Percentiles rank a stretch among this genome's conserved stretches.
Conservation (phyloP, 179 eudicot genomes). For the Silene coronaria region DNA sequence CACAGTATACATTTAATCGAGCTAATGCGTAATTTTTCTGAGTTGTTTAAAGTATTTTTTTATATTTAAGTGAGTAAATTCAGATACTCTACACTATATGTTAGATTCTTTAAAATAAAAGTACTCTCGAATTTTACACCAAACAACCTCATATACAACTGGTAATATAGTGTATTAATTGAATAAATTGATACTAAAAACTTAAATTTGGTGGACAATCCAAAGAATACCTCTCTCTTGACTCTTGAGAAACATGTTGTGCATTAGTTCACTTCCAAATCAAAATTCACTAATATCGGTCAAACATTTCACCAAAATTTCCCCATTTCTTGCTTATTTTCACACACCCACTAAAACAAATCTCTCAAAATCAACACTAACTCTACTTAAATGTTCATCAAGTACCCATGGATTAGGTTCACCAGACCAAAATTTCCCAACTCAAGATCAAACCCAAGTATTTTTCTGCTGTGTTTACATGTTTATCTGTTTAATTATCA, state of each 20-base stretch:
- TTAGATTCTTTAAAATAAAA: too few species aligned
- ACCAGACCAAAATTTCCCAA: conserved; percentile 23
- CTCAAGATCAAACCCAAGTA: conserved; percentile 19
- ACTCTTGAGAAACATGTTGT: conserved; percentile 13
- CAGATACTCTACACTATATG: too few species aligned
- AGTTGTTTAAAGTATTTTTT: too few species aligned
- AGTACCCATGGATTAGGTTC: conserved; percentile 26
- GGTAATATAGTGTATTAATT: too few species aligned
- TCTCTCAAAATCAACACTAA: conserved; percentile 8
- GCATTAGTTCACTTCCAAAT: conserved; percentile 1
- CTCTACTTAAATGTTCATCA: conserved; percentile 25
- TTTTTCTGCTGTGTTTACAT: background rate
- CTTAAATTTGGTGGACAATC: too few species aligned
- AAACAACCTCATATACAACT: too few species aligned
- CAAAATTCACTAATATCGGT: background rate
- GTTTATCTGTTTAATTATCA: background rate
- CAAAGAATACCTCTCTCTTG: background rate
- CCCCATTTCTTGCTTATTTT: background rate
- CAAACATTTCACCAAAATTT: background rate
- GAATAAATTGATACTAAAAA: too few species aligned
- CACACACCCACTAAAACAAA: conserved; percentile 3
- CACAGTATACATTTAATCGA: too few species aligned
- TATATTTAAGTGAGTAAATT: too few species aligned
- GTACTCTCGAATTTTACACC: too few species aligned
- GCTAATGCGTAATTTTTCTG: too few species aligned